Evolutionary conservation across 1,139 yeast species (phyloP), one percentile per base, ranked within the genome.

Genomic region (Nadsonia starkeyi-henricii): DNA sequence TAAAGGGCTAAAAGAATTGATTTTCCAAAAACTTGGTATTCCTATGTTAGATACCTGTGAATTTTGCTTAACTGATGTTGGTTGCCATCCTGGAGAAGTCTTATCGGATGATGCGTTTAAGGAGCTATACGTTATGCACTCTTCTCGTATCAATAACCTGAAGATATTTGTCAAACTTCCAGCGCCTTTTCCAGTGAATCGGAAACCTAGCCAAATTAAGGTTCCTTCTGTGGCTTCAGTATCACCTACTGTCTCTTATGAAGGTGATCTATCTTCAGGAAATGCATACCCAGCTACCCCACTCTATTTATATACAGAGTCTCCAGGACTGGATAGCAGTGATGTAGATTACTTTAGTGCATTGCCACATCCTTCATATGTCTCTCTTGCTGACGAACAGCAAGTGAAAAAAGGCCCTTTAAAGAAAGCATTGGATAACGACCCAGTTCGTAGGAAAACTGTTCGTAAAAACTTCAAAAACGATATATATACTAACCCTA

Each of bases 21-120:
- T 81, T 15, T 63, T 71, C 1, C 61, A 65, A 1, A 66, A 66
- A 2, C 59, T 79, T 20, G 72, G 67, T 7, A 57, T 79, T 19
- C 62, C 68, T 5, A 67, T 70, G 13, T 62, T 58, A 43, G 28
- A 65, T 4, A 75, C 75, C 0, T 64, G 77, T 33, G 64, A 78
- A 0, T 69, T 81, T 45, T 88, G 81, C 57, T 64, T 86, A 53
- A 84, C 95, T 0, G 95, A 86, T 45, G 78, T 80, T 60, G 77
- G 78, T 17, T 72, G 79, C 46, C 70, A 69, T 2, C 76, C 77
- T 44, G 96, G 95, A 3, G 75, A 70, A 2, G 71, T 79, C 0
- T 63, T 88, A 19, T 72, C 71, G 45, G 78, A 75, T 48, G 60
- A 62, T 1, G 68, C 79, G 1, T 69, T 84, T 41, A 71, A 72